phyloP scores from a whole-genome alignment of 345 rosid genomes.

The Syzygium grande region DNA sequence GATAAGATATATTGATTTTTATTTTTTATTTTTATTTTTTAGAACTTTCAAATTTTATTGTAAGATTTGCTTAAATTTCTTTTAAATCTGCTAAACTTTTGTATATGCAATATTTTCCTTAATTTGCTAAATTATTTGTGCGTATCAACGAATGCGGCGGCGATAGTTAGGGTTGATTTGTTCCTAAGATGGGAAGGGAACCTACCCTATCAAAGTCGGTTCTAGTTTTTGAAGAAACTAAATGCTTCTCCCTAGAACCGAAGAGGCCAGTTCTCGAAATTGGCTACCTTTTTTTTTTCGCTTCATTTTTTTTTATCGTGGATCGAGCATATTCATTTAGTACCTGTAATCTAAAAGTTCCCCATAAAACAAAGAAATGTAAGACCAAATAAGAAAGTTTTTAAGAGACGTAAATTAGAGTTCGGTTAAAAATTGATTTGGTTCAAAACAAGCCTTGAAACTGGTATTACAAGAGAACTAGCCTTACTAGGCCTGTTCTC shows the following conservation, averaged over 20 bases:
- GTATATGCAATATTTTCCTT: not conserved
- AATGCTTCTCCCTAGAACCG: accelerated
- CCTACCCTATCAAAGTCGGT: not conserved
- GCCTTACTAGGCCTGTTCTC: not conserved
- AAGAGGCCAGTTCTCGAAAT: accelerated
- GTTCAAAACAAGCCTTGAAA: not conserved
- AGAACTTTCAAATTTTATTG: not conserved
- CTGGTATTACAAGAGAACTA: not conserved
- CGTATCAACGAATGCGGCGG: not conserved
- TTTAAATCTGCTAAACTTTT: not conserved
- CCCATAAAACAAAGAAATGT: not conserved
- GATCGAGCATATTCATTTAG: not conserved
- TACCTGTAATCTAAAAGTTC: not conserved
- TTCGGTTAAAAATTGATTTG: not conserved
- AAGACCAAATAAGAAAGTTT: not conserved
- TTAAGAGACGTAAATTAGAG: not conserved
- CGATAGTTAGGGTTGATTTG: not conserved
- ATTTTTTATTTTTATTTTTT: not conserved
- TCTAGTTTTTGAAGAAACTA: not conserved
- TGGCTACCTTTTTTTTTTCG: not conserved
- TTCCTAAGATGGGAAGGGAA: not conserved
- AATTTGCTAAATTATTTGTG: not conserved
- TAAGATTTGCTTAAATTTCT: not conserved
- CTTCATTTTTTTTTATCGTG: not conserved
- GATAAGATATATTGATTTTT: not conserved